These are phyloP conservation scores for Sugiyamaella neomexicana DNA, from an alignment of 1,139 yeast genomes.

Conservation along the genomic window DNA sequence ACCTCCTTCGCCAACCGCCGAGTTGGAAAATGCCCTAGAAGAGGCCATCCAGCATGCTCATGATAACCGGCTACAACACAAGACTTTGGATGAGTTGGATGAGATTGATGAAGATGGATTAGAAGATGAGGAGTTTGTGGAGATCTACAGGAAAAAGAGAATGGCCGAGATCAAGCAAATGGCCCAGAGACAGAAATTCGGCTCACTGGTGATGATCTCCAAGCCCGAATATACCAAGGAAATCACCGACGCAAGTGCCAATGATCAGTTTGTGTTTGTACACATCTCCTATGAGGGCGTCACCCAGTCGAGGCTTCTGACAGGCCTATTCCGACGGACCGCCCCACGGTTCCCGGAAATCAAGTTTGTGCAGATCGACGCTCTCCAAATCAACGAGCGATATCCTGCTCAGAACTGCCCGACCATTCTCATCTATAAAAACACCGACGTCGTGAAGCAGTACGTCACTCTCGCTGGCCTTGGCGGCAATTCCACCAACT, in stretches of 20 bases:
- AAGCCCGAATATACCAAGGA: conserved; percentile 87
- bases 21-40: conserved; percentile 82
- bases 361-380: conserved; percentile 89
- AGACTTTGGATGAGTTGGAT: conserved; percentile 75
- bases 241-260: conserved; percentile 74
- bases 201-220: conserved; percentile 70
- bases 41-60: conserved; percentile 78
- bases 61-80: conserved; percentile 70
- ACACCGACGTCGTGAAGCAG: conserved; percentile 75
- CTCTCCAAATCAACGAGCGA: conserved; percentile 82
- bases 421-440: conserved; percentile 75
- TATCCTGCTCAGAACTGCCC: conserved; percentile 92
- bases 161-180: conserved; percentile 67
- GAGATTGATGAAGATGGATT: conserved; percentile 73
- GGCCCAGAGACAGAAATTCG: conserved; percentile 65
- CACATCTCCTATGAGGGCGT: conserved; percentile 73
- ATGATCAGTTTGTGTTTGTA: conserved; percentile 58
- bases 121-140: conserved; percentile 71
- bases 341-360: conserved; percentile 54
- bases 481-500: conserved; percentile 77
- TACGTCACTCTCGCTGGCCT: conserved; percentile 73
- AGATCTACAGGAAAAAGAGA: conserved; percentile 72
- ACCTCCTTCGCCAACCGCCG: conserved; percentile 85
- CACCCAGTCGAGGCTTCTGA: conserved; percentile 70
- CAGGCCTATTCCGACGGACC: conserved; percentile 50